Evolutionary conservation across 148 eudicot genomes (phyloP), one percentile per base, ranked within the genome.

Genomic region (Arctostaphylos glauca): DNA sequence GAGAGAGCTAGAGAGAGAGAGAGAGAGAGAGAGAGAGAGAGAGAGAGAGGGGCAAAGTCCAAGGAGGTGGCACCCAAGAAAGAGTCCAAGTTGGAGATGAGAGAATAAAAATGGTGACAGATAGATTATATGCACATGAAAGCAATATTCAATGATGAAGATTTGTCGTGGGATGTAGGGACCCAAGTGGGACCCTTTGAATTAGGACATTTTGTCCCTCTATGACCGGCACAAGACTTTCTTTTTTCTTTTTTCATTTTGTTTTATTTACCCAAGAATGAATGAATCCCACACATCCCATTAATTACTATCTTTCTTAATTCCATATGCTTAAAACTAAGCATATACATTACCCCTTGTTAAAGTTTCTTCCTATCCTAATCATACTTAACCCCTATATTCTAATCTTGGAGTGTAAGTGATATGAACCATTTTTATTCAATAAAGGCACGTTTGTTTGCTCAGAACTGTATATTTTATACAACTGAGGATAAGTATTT

Each of bases 71-170:
- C 70, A 64, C 31, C 70, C 25, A 18, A 64, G 70, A 21, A 52
- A 52, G 12, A 52, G 70, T 64, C 70, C 70, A 64, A 64, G 70
- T 64, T 64, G 21, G 70, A 5, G 46, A 67, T 38, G 38, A 31
- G 73, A 31, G 73, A 67, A 67, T 67, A 31, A 25, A 10, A 67
- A 52, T 4, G 44, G 19, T 60, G 67, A 7, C 67, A 60, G 25
- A 60, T 60, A 7, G 25, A 60, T 19, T 21, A 60, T 21, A 23
- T n/a, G 70, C 70, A 64, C 23, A 64, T 64, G 70, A 64, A 64
- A 64, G 38, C 70, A 64, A 64, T 21, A 64, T 64, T 4, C n/a
- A 64, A 18, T 64, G 70, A 64, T 64, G 70, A 25, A 71, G 75
- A 71, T 71, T 41, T 71, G 48, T 41, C 49, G 5, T 41, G 49